phyloP scores from a whole-genome alignment of 176 grass and related monocot species.

The Zea luxurians region DNA sequence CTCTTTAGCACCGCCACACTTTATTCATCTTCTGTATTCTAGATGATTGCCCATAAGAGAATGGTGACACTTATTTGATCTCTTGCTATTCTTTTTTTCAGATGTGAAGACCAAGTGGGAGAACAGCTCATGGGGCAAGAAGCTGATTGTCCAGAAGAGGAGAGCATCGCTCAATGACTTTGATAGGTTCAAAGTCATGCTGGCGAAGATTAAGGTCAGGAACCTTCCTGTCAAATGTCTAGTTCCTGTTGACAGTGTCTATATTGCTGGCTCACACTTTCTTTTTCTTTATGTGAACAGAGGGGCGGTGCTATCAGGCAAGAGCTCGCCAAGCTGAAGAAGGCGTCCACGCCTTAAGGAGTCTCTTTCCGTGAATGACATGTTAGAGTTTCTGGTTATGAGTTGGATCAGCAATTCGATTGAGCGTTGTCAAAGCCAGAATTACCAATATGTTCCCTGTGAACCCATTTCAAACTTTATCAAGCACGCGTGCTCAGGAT shows the following conservation, averaged over 20 bases:
- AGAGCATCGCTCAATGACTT: constrained; percentile 85
- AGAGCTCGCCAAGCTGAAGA: constrained; percentile 14
- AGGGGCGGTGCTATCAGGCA: neutral
- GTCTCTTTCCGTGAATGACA: neutral
- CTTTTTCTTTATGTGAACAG: neutral
- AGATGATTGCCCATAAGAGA: constrained; percentile 73
- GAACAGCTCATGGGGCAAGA: constrained; percentile 95
- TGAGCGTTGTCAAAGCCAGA: constrained; percentile 30
- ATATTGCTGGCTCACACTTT: neutral
- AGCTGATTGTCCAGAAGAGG: constrained; percentile 95
- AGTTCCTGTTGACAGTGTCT: neutral
- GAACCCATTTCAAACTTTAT: constrained; percentile 36
- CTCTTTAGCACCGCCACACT: too few species aligned
- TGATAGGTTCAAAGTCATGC: constrained; percentile 96
- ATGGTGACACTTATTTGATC: too few species aligned
- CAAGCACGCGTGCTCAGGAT: constrained; percentile 4
- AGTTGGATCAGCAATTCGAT: constrained; percentile 29
- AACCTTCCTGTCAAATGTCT: too few species aligned
- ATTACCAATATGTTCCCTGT: constrained; percentile 36
- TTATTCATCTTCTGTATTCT: too few species aligned
- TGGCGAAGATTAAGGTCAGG: constrained; percentile 83
- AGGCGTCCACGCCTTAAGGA: constrained; percentile 52
- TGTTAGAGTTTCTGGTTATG: constrained; percentile 44
- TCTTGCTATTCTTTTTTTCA: constrained; percentile 7
- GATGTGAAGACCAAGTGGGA: constrained; percentile 99